These are phyloP conservation scores for Exserohilum rostratum DNA, from an alignment of 2,329 filamentous ascomycete species.

Conservation along the genomic window DNA sequence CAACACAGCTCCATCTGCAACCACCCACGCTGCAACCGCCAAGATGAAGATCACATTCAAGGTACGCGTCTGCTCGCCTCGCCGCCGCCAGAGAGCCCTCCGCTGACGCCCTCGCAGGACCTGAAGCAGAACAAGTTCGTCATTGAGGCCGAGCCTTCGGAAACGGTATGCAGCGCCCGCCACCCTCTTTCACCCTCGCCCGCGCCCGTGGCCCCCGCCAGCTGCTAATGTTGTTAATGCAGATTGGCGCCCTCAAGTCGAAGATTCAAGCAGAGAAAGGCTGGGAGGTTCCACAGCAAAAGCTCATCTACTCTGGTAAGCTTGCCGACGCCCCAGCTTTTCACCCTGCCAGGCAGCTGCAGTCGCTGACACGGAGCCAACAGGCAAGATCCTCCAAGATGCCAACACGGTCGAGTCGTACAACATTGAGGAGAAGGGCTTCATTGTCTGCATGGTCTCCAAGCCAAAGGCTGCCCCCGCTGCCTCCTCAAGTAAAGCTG, in stretches of 20 bases:
- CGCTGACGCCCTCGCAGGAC: conserved; percentile 66
- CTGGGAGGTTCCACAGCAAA: conserved; percentile 88
- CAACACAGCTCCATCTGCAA: conserved; percentile 28
- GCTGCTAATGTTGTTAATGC: conserved; percentile 14
- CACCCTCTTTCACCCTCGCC: conserved; percentile 13
- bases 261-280: conserved; percentile 92
- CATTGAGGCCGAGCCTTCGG: conserved; percentile 90
- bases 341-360: conserved; percentile 10
- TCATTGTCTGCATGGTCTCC: conserved; percentile 97
- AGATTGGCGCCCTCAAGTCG: conserved; percentile 91
- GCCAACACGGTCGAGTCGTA: conserved; percentile 95
- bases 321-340: conserved; percentile 20
- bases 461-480: conserved; percentile 77
- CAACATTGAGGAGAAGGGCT: conserved; percentile 99
- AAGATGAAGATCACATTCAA: conserved; percentile 76
- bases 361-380: conserved; percentile 29
- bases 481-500: conserved; percentile 54
- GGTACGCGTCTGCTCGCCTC: conserved; percentile 50
- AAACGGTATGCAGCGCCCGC: conserved; percentile 68
- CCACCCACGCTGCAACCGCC: conserved; percentile 31
- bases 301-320: conserved; percentile 97
- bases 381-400: conserved; percentile 98
- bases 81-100: conserved; percentile 3
- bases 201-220: conserved; percentile 11
- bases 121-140: conserved; percentile 98